Evolutionary conservation across 2,329 filamentous ascomycete genomes (phyloP), one percentile per base, ranked within the genome.

Genomic region (Cladosporium austrohemisphaericum): DNA sequence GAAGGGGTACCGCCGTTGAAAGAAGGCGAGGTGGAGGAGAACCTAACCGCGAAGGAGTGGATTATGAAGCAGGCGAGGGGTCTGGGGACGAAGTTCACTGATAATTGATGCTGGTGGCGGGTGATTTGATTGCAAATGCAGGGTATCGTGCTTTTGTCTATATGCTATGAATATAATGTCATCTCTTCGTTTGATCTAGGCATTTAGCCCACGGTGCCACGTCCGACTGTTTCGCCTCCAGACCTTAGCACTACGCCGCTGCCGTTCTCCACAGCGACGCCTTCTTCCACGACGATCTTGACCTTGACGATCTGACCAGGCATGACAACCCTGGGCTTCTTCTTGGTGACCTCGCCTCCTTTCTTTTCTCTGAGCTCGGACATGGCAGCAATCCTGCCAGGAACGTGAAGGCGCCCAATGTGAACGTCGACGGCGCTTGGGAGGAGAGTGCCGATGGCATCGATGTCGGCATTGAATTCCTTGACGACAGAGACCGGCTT

Each of bases 341-440:
- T 94, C 76, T 91, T 94, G 11, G 22, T 16, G 33, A 83, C 64
- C 1, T 85, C 72, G n/a, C 79, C 76, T 0, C 90, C 92, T 1
- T 80, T 88, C 7, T 77, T 76, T 67, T 96, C 88, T 35, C 97
- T 68, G 2, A 83, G 76, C 0, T 86, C 87, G 7, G 85, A 71
- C 55, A 97, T 76, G 54, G 81, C 79, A 45, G 77, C 76, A 32
- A 98, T 86, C 40, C 80, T 79, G 0, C 87, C 93, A 0, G 88
- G 78, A 0, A 84, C 82, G 65, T 95, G 87, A 43, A 97, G 71
- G 7, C 90, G 78, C 0, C 93, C 93, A 16, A 89, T 77, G 66
- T 96, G 91, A 7, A 98, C 82, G 61, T 97, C 92, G 8, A 97
- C 81, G 19, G 82, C 81, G 81, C 92, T 93, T 0, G 92, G 92